Conservation (phyloP, 352 stramenopile species). For the Globisporangium nodosum region DNA sequence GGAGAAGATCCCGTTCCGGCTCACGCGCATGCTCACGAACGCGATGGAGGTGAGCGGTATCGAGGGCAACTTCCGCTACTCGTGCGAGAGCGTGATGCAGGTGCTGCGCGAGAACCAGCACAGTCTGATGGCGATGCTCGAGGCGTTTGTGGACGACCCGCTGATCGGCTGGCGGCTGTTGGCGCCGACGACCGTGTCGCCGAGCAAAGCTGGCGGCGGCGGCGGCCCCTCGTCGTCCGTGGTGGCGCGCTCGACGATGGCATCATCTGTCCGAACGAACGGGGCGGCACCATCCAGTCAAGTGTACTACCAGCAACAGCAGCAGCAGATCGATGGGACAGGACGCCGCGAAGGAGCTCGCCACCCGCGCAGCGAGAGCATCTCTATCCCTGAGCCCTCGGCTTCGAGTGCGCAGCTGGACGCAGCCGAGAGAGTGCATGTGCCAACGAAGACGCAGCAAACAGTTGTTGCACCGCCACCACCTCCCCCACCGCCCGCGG, state of each 20-base stretch:
- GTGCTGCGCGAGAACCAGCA: slow-evolving; percentile 97
- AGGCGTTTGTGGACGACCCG: slow-evolving; percentile 99
- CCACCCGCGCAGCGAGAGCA: slow-evolving; percentile 44
- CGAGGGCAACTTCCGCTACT: slow-evolving; percentile 97
- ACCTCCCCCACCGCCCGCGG: background rate
- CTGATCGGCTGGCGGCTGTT: slow-evolving; percentile 97
- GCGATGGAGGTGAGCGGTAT: slow-evolving; percentile 98
- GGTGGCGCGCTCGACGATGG: slow-evolving; percentile 25
- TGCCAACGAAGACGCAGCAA: background rate
- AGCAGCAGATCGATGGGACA: background rate
- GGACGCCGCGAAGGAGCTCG: background rate
- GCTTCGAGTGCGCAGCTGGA: slow-evolving; percentile 22
- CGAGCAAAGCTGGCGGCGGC: slow-evolving; percentile 25
- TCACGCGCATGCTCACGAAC: slow-evolving; percentile 98
- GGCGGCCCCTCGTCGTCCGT: slow-evolving; percentile 19
- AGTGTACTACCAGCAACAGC: slow-evolving; percentile 13
- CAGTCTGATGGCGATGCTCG: slow-evolving; percentile 98
- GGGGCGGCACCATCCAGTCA: background rate
- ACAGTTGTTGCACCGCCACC: too few species aligned
- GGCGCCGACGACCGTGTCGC: slow-evolving; percentile 49
- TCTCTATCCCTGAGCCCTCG: slow-evolving; percentile 42
- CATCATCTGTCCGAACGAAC: slow-evolving; percentile 6
- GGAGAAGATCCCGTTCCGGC: slow-evolving; percentile 98
- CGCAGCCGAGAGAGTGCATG: slow-evolving; percentile 9
- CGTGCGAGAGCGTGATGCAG: slow-evolving; percentile 96